Evolutionary conservation across 2,329 filamentous ascomycete species (phyloP), one percentile per base, ranked within the genome.

Genomic region (Calonectria multiphialidica): DNA sequence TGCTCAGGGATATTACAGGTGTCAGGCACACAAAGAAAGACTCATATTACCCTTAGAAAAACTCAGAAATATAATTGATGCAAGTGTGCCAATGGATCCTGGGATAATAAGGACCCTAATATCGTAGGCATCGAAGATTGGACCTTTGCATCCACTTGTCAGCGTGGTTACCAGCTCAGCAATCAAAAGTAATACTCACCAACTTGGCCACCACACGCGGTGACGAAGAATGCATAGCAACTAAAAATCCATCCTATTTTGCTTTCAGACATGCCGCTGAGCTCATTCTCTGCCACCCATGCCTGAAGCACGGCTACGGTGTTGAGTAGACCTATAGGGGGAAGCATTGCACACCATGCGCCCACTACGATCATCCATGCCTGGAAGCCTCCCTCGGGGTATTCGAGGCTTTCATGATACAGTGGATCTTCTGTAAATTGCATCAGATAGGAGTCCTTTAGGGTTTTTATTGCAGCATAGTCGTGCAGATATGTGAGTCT

Each of bases 331-430:
- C 93, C 93, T 71, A 95, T 90, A 1, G 88, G 87, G 4, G 91
- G 89, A 72, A 91, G 84, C 80, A 94, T 90, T 5, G 90, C 91
- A 70, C 88, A 89, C 83, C 93, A 95, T 3, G 90, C 90, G 18
- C 93, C 93, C 3, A 94, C 82, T 1, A 95, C 92, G 18, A 94
- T 92, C 12, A 91, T 84, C 92, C 93, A 95, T 69, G 92, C 92
- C 75, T 88, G 23, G 2, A 64, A 30, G 0, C 70, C 72, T 1
- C 72, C 70, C 2, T 74, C 72, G 2, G 72, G 70, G 33, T 74
- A 74, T 16, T 40, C 30, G n/a, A 49, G 12, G 15, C 47, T 25
- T 1, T 63, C 59, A 35, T 35, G n/a, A 9, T 40, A 13, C 12
- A 16, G 10, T 12, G 49, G 33, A 30, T 4, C 2, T 5, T 35